A percentile compares a stretch with the other conserved stretches of the same genome.
Evolutionary conservation across 805 yeast species (phyloP).

Genomic region (Wickerhamomyces bisporus): DNA sequence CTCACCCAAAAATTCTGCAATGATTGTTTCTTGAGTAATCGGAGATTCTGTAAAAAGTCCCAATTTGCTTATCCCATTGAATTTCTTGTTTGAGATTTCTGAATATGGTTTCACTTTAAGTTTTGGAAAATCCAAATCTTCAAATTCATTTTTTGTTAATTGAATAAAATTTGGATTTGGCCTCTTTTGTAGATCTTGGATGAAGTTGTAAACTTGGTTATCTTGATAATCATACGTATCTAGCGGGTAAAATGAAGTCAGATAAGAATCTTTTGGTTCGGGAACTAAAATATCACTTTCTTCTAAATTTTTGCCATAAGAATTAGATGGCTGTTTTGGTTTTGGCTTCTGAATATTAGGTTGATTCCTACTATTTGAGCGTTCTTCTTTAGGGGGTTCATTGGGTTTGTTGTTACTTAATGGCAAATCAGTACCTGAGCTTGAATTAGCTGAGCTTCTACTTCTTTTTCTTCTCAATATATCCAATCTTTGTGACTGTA

Average conservation of each 20-base stretch:
- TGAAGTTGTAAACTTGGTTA: constrained; percentile 38
- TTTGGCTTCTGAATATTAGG: constrained; percentile 8
- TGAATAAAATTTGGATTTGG: constrained; percentile 12
- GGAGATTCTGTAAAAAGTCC: constrained; percentile 46
- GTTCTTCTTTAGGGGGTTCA: constrained; percentile 5
- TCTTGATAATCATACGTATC: constrained; percentile 38
- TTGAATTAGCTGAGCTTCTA: constrained; percentile 4
- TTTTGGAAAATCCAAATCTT: constrained; percentile 24
- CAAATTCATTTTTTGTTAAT: constrained; percentile 22
- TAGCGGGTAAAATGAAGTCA: constrained; percentile 28
- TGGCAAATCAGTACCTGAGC: constrained; percentile 2
- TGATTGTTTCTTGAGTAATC: constrained; percentile 42
- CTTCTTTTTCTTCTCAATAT: constrained; percentile 13
- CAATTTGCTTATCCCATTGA: constrained; percentile 59
- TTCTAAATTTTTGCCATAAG: constrained; percentile 29
- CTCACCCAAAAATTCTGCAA: constrained; percentile 70
- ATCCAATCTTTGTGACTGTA: constrained; percentile 29
- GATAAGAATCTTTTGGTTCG: constrained; percentile 31
- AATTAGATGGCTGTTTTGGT: constrained; percentile 16
- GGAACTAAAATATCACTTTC: constrained; percentile 28
- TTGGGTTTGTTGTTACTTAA: constrained; percentile 1
- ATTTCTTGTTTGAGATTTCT: constrained; percentile 51
- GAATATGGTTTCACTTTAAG: constrained; percentile 51
- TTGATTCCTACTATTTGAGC: background rate
- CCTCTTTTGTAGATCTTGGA: constrained; percentile 28